These are phyloP conservation scores for Ulota crispa DNA, from an alignment of 225 moss, liverwort and hornwort species.

Conservation along the genomic window DNA sequence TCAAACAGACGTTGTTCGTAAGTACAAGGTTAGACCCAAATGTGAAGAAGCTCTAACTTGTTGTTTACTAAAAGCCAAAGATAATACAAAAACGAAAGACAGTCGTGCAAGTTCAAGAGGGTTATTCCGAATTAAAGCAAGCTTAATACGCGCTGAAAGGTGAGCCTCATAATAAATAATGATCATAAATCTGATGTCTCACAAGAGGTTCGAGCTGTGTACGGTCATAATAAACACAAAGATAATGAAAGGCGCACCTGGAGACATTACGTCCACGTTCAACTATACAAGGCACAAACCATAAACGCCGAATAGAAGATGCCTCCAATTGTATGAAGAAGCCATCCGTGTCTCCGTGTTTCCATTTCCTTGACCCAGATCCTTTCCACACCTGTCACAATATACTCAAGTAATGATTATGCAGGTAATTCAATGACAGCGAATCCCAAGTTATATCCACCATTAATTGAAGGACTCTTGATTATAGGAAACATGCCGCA, in stretches of 20 bases:
- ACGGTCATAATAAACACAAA: background rate
- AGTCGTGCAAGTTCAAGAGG: background rate
- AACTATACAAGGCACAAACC: constrained; percentile 82
- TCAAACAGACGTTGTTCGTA: constrained; percentile 22
- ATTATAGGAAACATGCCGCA: background rate
- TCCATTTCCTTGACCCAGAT: constrained; percentile 90
- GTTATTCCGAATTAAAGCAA: background rate
- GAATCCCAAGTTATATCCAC: constrained; percentile 1
- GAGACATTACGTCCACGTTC: constrained; percentile 75
- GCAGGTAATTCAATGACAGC: background rate
- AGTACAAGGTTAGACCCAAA: constrained; percentile 2
- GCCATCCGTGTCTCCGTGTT: constrained; percentile 73
- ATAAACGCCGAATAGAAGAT: constrained; percentile 64
- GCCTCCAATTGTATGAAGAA: constrained; percentile 89
- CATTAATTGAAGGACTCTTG: background rate
- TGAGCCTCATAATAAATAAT: background rate
- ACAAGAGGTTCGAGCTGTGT: background rate
- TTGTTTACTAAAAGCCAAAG: background rate
- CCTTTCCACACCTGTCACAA: constrained; percentile 91
- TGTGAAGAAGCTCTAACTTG: background rate
- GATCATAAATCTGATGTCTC: background rate
- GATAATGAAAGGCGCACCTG: constrained; percentile 47
- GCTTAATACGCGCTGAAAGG: background rate
- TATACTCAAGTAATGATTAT: constrained; percentile 10
- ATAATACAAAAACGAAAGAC: background rate